Evolutionary conservation across 805 yeast species (phyloP).

Genomic region (Wickerhamomyces bisporus): DNA sequence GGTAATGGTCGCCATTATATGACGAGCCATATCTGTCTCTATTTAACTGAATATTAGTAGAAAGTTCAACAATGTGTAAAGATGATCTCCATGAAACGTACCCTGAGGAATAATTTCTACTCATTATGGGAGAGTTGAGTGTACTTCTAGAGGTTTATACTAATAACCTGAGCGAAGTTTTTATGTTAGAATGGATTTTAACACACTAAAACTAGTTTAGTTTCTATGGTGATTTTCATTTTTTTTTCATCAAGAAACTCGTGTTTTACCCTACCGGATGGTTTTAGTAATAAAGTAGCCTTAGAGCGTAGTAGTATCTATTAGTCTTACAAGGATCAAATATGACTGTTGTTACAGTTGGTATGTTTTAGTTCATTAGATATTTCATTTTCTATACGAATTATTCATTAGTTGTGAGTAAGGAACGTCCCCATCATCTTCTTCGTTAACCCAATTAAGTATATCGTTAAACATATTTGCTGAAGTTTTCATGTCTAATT

Average conservation of each 20-base stretch:
- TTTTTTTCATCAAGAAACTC: background rate
- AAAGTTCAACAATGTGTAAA: background rate
- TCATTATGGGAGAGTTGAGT: no score
- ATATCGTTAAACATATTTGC: conserved; percentile 57
- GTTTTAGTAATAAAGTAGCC: no score
- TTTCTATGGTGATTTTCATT: background rate
- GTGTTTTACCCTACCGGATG: background rate
- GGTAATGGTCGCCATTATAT: background rate
- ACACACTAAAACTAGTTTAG: no score
- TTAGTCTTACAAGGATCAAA: no score
- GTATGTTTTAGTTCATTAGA: background rate
- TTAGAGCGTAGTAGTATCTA: no score
- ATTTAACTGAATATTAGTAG: background rate
- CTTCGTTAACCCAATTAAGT: conserved; percentile 53
- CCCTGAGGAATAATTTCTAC: background rate
- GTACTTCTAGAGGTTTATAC: no score
- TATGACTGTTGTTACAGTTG: no score
- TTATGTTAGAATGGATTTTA: no score
- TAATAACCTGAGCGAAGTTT: no score
- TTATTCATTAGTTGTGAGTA: background rate
- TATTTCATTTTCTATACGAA: no score
- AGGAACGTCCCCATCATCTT: conserved; percentile 32
- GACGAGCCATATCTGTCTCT: background rate
- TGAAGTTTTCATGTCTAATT: conserved; percentile 52
- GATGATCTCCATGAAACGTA: no score